phyloP scores from a whole-genome alignment of 345 rosid genomes.

The Salix purpurea region DNA sequence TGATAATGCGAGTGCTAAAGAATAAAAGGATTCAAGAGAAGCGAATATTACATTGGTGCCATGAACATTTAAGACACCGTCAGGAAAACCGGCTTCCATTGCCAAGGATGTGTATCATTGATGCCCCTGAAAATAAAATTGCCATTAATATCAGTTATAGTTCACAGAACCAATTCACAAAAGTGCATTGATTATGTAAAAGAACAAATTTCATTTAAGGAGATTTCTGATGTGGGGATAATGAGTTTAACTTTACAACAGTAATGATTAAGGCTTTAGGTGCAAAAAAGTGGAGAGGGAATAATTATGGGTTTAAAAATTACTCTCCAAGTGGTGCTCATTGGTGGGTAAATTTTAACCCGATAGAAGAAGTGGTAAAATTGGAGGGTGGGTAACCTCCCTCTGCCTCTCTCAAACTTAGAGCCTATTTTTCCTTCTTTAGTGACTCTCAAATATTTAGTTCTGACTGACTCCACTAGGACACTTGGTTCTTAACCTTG shows the following conservation, averaged over 20 bases:
- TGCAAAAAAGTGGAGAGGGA: too few relatives aligned
- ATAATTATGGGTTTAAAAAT: too few relatives aligned
- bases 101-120: slow-evolving; percentile 82
- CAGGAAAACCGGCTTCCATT: slow-evolving; percentile 90
- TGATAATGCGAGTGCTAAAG: neutral
- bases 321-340: too few relatives aligned
- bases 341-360: too few relatives aligned
- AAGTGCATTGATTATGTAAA: neutral
- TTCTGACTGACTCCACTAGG: too few relatives aligned
- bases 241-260: neutral
- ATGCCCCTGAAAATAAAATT: slow-evolving; percentile 59
- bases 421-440: too few relatives aligned
- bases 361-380: too few relatives aligned
- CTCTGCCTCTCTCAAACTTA: too few relatives aligned
- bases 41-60: slow-evolving; percentile 68
- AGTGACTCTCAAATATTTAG: too few relatives aligned
- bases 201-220: neutral
- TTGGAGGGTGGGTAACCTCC: too few relatives aligned
- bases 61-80: slow-evolving; percentile 85
- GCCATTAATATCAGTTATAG: neutral
- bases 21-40: neutral
- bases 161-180: neutral
- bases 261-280: neutral
- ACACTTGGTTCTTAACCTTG: too few relatives aligned
- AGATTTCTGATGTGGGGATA: neutral